phyloP scores from a whole-genome alignment of 306 rosid species.

The Cucumis hystrix region DNA sequence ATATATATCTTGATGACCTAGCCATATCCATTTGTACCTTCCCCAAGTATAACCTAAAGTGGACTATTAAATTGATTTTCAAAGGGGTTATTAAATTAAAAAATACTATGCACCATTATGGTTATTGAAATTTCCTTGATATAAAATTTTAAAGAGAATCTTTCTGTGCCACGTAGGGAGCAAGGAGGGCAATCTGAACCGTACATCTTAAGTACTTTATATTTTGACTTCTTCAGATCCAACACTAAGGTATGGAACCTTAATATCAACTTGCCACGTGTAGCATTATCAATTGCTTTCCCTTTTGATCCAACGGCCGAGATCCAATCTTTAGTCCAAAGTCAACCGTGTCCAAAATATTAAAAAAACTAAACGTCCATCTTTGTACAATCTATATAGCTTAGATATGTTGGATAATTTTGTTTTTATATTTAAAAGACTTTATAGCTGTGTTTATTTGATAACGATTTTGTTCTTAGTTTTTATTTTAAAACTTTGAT shows the following conservation, averaged over 20 bases:
- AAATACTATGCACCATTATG: not conserved
- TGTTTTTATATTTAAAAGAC: too few relatives aligned
- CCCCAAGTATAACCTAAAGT: not conserved
- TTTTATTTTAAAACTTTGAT: too few relatives aligned
- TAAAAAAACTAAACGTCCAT: not conserved
- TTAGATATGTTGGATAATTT: too few relatives aligned
- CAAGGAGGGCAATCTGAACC: not conserved
- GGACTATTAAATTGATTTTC: not conserved
- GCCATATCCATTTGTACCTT: not conserved
- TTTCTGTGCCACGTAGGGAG: not conserved
- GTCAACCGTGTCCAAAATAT: not conserved
- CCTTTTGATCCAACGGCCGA: not conserved
- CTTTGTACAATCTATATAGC: not conserved
- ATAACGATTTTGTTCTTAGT: too few relatives aligned
- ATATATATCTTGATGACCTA: not conserved
- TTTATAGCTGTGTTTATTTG: too few relatives aligned
- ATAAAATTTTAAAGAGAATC: not conserved
- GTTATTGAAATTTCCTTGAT: not conserved
- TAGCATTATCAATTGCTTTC: not conserved
- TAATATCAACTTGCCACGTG: not conserved
- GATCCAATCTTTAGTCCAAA: not conserved
- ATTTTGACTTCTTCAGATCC: not conserved
- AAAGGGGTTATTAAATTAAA: not conserved
- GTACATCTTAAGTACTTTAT: not conserved
- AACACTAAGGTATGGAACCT: constrained; percentile 17